A percentile compares a stretch with the other conserved stretches of the same genome.
These are phyloP conservation scores for Fragilaria crotonensis DNA, from an alignment of 108 stramenopile species.

Conservation along the genomic window DNA sequence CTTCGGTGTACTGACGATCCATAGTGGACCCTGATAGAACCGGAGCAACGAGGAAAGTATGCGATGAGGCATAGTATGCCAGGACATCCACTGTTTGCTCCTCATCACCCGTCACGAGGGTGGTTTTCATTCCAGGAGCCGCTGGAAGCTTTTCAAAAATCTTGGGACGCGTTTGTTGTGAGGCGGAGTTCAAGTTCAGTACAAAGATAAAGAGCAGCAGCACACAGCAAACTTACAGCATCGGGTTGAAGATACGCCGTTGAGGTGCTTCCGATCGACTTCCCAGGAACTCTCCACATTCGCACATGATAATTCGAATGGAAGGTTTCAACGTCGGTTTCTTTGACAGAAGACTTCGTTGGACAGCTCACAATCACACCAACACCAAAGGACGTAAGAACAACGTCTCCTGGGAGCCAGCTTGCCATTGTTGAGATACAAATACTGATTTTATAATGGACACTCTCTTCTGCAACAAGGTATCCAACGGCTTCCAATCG, in stretches of 20 bases:
- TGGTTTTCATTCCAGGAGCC: constrained; percentile 63
- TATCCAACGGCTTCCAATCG: too few species aligned
- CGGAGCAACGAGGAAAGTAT: constrained; percentile 13
- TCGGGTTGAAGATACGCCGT: constrained; percentile 32
- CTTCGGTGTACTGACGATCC: constrained; percentile 2
- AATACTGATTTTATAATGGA: background rate
- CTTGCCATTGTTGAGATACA: background rate
- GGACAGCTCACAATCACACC: constrained; percentile 43
- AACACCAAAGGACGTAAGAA: constrained; percentile 62
- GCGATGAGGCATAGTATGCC: constrained; percentile 12
- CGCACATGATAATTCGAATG: constrained; percentile 18
- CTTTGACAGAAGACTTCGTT: constrained; percentile 1
- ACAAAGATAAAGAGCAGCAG: background rate
- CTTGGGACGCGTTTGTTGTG: background rate
- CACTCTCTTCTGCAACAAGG: too few species aligned
- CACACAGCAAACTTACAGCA: constrained; percentile 15
- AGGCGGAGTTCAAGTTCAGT: background rate
- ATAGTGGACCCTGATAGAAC: background rate
- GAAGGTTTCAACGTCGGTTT: background rate
- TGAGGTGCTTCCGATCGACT: constrained; percentile 56
- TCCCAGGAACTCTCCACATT: constrained; percentile 63
- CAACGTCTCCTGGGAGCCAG: constrained; percentile 54
- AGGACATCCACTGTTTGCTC: constrained; percentile 27
- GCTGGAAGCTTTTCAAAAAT: constrained; percentile 38
- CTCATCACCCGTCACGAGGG: constrained; percentile 4